These are phyloP conservation scores for Talaromyces rugulosus DNA, from an alignment of 2,329 filamentous ascomycete species.

Conservation along the genomic window DNA sequence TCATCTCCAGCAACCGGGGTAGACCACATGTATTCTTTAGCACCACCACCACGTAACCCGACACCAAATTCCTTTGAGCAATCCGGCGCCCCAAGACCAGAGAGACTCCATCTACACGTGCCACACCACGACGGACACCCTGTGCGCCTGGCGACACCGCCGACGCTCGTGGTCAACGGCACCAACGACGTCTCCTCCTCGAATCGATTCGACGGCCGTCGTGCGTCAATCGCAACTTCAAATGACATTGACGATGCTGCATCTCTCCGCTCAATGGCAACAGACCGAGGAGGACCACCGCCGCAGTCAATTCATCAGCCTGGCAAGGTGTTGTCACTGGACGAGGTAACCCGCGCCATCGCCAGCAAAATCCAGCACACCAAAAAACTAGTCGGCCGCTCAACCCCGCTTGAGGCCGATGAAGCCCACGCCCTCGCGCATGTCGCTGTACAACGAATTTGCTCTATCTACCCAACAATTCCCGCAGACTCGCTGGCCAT, in stretches of 20 bases:
- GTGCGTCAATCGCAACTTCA: constrained; percentile 10
- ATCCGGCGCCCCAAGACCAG: constrained; percentile 20
- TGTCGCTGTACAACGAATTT: constrained; percentile 28
- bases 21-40: constrained; percentile 28
- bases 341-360: constrained; percentile 29
- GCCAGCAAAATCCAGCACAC: constrained; percentile 29
- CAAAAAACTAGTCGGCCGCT: constrained; percentile 25
- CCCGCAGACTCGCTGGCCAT: constrained; percentile 20
- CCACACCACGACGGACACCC: constrained; percentile 37
- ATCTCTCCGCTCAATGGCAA: constrained; percentile 21
- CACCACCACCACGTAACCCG: constrained; percentile 12
- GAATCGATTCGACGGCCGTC: constrained; percentile 6
- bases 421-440: constrained; percentile 31
- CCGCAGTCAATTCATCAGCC: constrained; percentile 13
- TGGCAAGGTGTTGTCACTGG: constrained; percentile 19
- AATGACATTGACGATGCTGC: constrained; percentile 18
- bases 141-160: constrained; percentile 41
- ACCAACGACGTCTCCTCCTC: constrained; percentile 12
- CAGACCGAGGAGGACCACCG: not conserved
- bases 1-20: constrained; percentile 41
- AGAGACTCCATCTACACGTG: constrained; percentile 41
- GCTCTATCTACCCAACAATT: constrained; percentile 24
- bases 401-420: constrained; percentile 22
- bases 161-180: constrained; percentile 37
- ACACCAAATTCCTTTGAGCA: constrained; percentile 1